Percentiles rank a stretch among this genome's conserved stretches.
Conservation (phyloP, 306 rosid species). For the Prosopis cineraria region DNA sequence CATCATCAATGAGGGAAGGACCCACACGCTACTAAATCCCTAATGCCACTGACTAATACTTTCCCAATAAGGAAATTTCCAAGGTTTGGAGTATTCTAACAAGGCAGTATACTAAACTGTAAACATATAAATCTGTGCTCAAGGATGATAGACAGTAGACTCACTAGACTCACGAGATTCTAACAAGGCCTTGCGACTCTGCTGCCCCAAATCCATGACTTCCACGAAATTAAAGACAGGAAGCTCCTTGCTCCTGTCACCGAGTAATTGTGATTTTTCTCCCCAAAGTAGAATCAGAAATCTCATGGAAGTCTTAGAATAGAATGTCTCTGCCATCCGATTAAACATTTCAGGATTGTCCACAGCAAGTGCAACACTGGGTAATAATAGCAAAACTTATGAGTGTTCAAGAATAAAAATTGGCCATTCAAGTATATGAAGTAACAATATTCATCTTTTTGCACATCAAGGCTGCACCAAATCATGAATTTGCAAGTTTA, state of each 20-base stretch:
- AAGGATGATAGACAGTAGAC: conserved; percentile 39
- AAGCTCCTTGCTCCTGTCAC: conserved; percentile 44
- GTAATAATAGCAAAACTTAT: conserved; percentile 33
- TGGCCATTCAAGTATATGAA: conserved; percentile 9
- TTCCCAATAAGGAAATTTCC: not conserved
- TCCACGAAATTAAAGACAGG: conserved; percentile 67
- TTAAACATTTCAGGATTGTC: conserved; percentile 83
- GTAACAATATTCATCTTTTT: not conserved
- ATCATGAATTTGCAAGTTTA: conserved; percentile 3
- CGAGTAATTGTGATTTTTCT: conserved; percentile 62
- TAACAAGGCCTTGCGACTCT: conserved; percentile 53
- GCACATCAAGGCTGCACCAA: conserved; percentile 17
- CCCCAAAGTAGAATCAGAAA: conserved; percentile 95
- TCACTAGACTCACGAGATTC: conserved; percentile 60
- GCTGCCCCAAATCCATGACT: conserved; percentile 64
- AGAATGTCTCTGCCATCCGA: conserved; percentile 62
- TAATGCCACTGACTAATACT: not conserved
- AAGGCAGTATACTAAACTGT: no score
- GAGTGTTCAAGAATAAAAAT: conserved; percentile 29
- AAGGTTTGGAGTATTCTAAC: not conserved
- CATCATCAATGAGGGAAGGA: not conserved
- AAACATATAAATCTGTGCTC: not conserved
- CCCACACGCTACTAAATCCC: not conserved
- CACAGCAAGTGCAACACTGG: conserved; percentile 84
- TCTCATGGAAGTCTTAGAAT: conserved; percentile 58